These are phyloP conservation scores for Aschersonia sp. DNA, from an alignment of 2,329 filamentous ascomycete species.

Conservation along the genomic window DNA sequence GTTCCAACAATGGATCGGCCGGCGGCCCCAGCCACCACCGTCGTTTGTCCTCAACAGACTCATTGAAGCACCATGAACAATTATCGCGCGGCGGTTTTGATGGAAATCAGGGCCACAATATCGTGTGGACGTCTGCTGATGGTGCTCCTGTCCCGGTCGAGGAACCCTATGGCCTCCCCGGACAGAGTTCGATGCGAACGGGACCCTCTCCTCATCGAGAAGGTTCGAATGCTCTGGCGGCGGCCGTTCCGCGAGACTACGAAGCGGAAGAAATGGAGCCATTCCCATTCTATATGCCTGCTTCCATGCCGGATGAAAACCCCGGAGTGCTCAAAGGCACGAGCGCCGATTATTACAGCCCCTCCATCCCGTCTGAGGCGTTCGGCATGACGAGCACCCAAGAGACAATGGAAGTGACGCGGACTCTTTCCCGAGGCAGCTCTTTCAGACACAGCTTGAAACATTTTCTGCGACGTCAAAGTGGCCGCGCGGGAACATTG, in stretches of 20 bases:
- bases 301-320: constrained; percentile 13
- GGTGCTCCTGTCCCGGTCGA: constrained; percentile 1
- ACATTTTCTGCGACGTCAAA: constrained; percentile 20
- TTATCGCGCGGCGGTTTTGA: constrained; percentile 11
- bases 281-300: constrained; percentile 11
- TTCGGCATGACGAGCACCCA: constrained; percentile 22
- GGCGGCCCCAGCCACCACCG: constrained; percentile 10
- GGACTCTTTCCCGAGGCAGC: constrained; percentile 14
- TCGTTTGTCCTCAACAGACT: constrained; percentile 22
- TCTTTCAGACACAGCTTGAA: constrained; percentile 21
- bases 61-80: constrained; percentile 16
- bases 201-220: neutral
- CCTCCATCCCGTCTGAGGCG: constrained; percentile 23
- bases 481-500: constrained; percentile 15
- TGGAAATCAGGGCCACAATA: constrained; percentile 10
- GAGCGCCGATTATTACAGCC: constrained; percentile 26
- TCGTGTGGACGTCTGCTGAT: constrained; percentile 11
- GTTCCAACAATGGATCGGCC: constrained; percentile 3
- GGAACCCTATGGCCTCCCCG: neutral
- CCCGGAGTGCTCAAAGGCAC: constrained; percentile 18
- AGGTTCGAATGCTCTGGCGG: neutral
- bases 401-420: constrained; percentile 1
- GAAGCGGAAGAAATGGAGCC: constrained; percentile 1
- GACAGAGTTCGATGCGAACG: neutral
- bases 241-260: constrained; percentile 4